A percentile compares a stretch with the other conserved stretches of the same genome.
Evolutionary conservation across 2,329 filamentous ascomycete genomes (phyloP).

Genomic region (Fusarium chaquense): DNA sequence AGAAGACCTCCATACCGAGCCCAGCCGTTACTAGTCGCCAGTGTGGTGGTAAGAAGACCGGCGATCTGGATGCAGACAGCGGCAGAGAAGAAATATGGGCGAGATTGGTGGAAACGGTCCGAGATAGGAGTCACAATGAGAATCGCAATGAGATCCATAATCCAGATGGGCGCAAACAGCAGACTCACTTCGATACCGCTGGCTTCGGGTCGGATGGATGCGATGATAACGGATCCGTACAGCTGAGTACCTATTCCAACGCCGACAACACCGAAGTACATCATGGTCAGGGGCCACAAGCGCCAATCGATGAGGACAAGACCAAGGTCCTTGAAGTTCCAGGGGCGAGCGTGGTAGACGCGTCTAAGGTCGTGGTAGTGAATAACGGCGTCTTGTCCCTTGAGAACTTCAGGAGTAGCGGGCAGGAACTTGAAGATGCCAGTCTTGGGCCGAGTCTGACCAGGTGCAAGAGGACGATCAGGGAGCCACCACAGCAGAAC

Average conservation of each 20-base stretch:
- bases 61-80: conserved; percentile 83
- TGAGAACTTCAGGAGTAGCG: conserved; percentile 75
- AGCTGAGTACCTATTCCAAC: conserved; percentile 91
- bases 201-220: conserved; percentile 78
- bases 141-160: conserved; percentile 91
- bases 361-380: conserved; percentile 86
- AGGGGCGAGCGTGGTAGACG: conserved; percentile 81
- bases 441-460: conserved; percentile 64
- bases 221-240: conserved; percentile 89
- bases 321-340: conserved; percentile 77
- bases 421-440: conserved; percentile 76
- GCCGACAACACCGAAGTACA: conserved; percentile 96
- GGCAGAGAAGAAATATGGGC: conserved; percentile 83
- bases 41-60: conserved; percentile 83
- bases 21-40: conserved; percentile 78
- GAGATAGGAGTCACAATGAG: conserved; percentile 86
- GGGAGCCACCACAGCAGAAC: conserved; percentile 89
- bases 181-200: conserved; percentile 82
- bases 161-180: conserved; percentile 92
- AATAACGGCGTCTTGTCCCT: conserved; percentile 79
- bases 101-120: conserved; percentile 85
- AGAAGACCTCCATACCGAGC: conserved; percentile 89
- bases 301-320: conserved; percentile 85
- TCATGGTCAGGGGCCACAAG: conserved; percentile 84
- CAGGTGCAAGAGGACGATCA: conserved; percentile 81